Percentiles rank a stretch among this genome's conserved stretches.
Evolutionary conservation across 2,329 filamentous ascomycete genomes (phyloP).

Genomic region (Lizonia empirigonia): DNA sequence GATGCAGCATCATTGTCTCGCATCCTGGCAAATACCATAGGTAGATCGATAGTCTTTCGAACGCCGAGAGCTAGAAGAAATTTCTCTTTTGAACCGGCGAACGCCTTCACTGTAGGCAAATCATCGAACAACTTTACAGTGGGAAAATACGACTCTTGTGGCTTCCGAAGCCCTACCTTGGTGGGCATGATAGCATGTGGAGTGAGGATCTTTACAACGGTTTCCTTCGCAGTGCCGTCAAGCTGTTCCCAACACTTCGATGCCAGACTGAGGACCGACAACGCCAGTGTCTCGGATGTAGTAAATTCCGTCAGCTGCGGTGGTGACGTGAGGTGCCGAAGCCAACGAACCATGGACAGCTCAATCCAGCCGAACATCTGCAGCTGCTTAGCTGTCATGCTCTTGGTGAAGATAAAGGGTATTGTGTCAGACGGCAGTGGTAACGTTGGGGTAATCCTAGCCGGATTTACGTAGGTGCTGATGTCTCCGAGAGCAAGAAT

Average conservation of each 20-base stretch:
- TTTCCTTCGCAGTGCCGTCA: conserved; percentile 67
- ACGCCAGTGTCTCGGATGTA: conserved; percentile 73
- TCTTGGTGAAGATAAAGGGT: conserved; percentile 80
- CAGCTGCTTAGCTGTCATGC: conserved; percentile 69
- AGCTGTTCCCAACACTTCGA: conserved; percentile 92
- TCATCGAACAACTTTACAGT: conserved; percentile 96
- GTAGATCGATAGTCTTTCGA: conserved; percentile 91
- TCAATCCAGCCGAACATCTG: conserved; percentile 85
- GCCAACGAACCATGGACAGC: conserved; percentile 83
- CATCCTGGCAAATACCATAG: conserved; percentile 88
- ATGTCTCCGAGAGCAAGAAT: conserved; percentile 81
- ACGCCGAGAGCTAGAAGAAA: conserved; percentile 84
- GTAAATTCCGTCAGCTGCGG: conserved; percentile 68
- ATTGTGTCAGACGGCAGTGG: conserved; percentile 83
- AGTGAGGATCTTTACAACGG: conserved; percentile 68
- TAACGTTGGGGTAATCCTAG: conserved; percentile 78
- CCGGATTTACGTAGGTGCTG: conserved; percentile 73
- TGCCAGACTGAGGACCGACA: conserved; percentile 75
- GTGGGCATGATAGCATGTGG: conserved; percentile 82
- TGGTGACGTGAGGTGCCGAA: conserved; percentile 71
- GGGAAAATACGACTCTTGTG: conserved; percentile 86
- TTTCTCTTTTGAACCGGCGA: conserved; percentile 82
- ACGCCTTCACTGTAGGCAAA: conserved; percentile 78
- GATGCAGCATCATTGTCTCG: conserved; percentile 64
- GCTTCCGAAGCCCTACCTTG: conserved; percentile 85